phyloP scores from a whole-genome alignment of 2,329 filamentous ascomycete genomes.

The Aspergillus novoparasiticus region DNA sequence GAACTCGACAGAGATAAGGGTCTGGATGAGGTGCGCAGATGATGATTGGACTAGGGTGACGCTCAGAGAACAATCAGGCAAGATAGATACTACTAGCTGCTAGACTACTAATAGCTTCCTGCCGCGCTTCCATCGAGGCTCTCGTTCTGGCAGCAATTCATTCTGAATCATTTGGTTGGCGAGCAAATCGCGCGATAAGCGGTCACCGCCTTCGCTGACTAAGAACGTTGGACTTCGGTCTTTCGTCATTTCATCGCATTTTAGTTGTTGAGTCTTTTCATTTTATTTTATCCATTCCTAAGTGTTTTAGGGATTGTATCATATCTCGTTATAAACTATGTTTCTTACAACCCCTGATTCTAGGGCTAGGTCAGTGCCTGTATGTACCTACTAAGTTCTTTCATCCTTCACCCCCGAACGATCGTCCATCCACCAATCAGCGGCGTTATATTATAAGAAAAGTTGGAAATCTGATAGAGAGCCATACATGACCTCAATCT shows the following conservation, averaged over 20 bases:
- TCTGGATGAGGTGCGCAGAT: too few species aligned
- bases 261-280: not conserved
- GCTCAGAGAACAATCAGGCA: not conserved
- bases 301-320: not conserved
- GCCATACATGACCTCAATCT: not conserved
- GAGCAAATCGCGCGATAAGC: constrained; percentile 7
- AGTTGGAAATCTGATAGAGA: not conserved
- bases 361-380: not conserved
- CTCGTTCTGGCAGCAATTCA: not conserved
- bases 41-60: constrained; percentile 1
- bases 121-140: constrained; percentile 3
- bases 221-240: not conserved
- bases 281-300: not conserved
- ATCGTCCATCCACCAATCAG: not conserved
- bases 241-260: not conserved
- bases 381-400: not conserved
- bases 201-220: constrained; percentile 5
- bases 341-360: not conserved
- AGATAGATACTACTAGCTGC: constrained; percentile 2
- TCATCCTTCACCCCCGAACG: not conserved
- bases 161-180: not conserved
- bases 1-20: constrained; percentile 1
- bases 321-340: not conserved
- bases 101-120: constrained; percentile 3
- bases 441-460: not conserved